Conservation (phyloP, 495 filamentous ascomycete genomes). For the Oleoguttula mirabilis region DNA sequence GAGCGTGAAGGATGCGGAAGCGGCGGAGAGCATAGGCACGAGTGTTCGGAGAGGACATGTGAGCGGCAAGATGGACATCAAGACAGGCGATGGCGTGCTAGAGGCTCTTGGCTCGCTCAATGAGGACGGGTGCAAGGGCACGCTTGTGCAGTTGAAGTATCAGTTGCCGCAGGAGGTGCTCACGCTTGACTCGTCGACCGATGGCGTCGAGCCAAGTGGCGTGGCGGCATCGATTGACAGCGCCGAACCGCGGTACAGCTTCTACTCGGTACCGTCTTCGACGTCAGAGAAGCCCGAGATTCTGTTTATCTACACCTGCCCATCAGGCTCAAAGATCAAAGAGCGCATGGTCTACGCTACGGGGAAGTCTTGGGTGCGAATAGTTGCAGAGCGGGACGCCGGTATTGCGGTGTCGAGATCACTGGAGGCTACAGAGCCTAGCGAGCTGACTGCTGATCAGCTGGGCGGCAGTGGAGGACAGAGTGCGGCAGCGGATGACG, state of each 20-base stretch:
- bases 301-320: constrained; percentile 92
- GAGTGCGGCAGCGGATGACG: constrained; percentile 33
- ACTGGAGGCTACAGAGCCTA: constrained; percentile 53
- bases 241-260: constrained; percentile 78
- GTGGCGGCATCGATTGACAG: constrained; percentile 54
- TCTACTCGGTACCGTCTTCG: constrained; percentile 52
- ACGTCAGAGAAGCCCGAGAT: constrained; percentile 40
- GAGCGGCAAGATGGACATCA: constrained; percentile 38
- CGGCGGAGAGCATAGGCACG: constrained; percentile 63
- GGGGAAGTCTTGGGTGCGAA: constrained; percentile 59
- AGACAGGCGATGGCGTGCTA: constrained; percentile 55
- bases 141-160: constrained; percentile 71
- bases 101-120: constrained; percentile 39
- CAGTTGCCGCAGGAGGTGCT: constrained; percentile 70
- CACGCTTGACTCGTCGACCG: constrained; percentile 48
- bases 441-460: constrained; percentile 72
- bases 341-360: constrained; percentile 92
- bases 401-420: constrained; percentile 59
- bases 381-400: constrained; percentile 53
- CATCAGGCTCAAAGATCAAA: constrained; percentile 66
- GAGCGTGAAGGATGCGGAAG: constrained; percentile 68
- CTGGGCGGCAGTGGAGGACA: constrained; percentile 38
- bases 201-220: constrained; percentile 36
- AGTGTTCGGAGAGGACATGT: constrained; percentile 43
- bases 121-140: constrained; percentile 35